These are phyloP conservation scores for Talaromyces sp. DNA, from an alignment of 2,329 filamentous ascomycete species.

Conservation along the genomic window DNA sequence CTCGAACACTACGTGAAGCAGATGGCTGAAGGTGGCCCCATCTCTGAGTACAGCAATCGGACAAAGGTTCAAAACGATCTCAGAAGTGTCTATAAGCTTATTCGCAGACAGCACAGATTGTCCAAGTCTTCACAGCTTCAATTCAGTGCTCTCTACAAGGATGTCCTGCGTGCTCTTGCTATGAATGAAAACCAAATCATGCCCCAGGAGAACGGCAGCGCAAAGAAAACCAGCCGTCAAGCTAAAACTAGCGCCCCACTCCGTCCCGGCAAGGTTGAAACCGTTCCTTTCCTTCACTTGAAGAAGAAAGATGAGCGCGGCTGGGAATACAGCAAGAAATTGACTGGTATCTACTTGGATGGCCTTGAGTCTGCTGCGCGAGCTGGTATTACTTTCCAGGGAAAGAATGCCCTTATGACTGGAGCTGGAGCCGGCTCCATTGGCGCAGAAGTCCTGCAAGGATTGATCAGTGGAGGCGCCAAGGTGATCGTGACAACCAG, in stretches of 20 bases:
- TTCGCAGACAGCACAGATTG: constrained; percentile 96
- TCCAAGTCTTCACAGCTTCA: constrained; percentile 94
- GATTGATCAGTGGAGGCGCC: constrained; percentile 90
- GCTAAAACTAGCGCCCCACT: constrained; percentile 46
- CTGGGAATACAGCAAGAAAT: constrained; percentile 99
- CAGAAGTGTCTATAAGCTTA: constrained; percentile 92
- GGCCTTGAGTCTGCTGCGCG: constrained; percentile 84
- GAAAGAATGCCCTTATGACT: constrained; percentile 96
- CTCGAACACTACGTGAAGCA: constrained; percentile 97
- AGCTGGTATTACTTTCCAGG: constrained; percentile 81
- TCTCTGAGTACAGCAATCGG: constrained; percentile 96
- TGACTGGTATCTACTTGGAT: constrained; percentile 88
- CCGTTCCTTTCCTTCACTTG: constrained; percentile 93
- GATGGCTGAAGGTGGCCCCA: constrained; percentile 97
- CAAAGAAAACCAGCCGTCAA: constrained; percentile 52
- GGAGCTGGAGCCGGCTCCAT: constrained; percentile 97
- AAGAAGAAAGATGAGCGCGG: constrained; percentile 97
- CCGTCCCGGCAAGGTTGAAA: constrained; percentile 87
- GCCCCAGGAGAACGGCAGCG: constrained; percentile 68
- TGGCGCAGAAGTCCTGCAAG: constrained; percentile 92
- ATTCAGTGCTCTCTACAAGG: constrained; percentile 91
- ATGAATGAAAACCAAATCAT: constrained; percentile 99
- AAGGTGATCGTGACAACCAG: constrained; percentile 96
- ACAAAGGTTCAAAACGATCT: constrained; percentile 97
- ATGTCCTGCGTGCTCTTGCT: constrained; percentile 85